These are phyloP conservation scores for Penicillium riverlandense DNA, from an alignment of 495 filamentous ascomycete genomes.

Conservation along the genomic window DNA sequence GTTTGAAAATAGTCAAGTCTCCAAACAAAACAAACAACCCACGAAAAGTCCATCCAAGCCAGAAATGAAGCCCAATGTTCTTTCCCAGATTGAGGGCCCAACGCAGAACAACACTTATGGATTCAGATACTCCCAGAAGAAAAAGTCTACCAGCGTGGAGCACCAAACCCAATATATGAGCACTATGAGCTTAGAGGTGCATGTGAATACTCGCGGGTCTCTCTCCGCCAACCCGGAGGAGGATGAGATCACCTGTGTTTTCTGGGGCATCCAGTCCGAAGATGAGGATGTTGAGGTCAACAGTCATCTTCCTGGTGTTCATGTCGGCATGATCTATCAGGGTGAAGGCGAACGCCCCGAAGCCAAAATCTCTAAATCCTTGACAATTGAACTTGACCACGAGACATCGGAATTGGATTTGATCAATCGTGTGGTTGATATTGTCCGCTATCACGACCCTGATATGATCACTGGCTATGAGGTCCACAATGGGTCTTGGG, in stretches of 20 bases:
- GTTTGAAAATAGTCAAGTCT: constrained; percentile 39
- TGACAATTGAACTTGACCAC: constrained; percentile 55
- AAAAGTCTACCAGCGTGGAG: constrained; percentile 65
- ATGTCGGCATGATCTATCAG: constrained; percentile 49
- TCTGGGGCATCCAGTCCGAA: constrained; percentile 83
- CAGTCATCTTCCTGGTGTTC: constrained; percentile 42
- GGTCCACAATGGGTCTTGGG: constrained; percentile 90
- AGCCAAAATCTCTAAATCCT: constrained; percentile 39
- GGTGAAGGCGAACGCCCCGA: constrained; percentile 39
- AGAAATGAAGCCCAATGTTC: constrained; percentile 21
- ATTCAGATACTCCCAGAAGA: constrained; percentile 81
- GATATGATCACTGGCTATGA: constrained; percentile 95
- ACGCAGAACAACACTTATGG: constrained; percentile 81
- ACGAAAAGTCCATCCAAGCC: constrained; percentile 2
- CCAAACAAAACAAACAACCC: constrained; percentile 1
- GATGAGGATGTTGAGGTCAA: constrained; percentile 49
- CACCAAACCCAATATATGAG: constrained; percentile 94
- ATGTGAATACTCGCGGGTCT: constrained; percentile 79
- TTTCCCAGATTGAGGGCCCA: constrained; percentile 84
- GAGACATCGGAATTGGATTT: constrained; percentile 78
- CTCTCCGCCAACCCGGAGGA: constrained; percentile 81
- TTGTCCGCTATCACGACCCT: constrained; percentile 78
- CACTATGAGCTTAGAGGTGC: constrained; percentile 91
- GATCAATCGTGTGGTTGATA: constrained; percentile 73
- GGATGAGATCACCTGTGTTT: constrained; percentile 83